These are phyloP conservation scores for Cercospora nicotianae DNA, from an alignment of 2,329 filamentous ascomycete species.

Conservation along the genomic window DNA sequence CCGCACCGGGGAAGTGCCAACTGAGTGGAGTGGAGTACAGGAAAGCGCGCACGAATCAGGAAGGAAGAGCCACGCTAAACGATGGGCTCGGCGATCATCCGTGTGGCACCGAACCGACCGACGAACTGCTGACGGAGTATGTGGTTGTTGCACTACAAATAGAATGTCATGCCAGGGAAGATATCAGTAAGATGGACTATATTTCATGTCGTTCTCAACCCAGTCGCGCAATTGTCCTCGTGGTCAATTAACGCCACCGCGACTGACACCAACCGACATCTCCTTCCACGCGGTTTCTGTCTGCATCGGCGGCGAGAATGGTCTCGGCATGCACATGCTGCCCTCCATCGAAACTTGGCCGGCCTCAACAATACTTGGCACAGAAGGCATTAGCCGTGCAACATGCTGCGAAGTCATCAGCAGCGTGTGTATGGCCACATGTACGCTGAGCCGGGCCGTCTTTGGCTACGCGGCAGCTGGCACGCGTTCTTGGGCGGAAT, in stretches of 20 bases:
- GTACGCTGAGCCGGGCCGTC: neutral
- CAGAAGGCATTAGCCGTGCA: neutral
- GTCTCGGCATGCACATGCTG: neutral
- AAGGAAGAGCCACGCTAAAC: constrained; percentile 4
- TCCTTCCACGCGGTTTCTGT: neutral
- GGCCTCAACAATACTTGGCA: neutral
- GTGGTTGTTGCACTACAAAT: neutral
- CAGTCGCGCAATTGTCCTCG: neutral
- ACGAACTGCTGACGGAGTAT: neutral
- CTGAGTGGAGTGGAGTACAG: constrained; percentile 8
- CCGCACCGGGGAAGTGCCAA: constrained; percentile 1
- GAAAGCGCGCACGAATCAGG: constrained; percentile 1
- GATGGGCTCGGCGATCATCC: constrained; percentile 5
- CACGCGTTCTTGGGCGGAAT: no score
- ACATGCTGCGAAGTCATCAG: neutral
- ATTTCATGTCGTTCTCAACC: neutral
- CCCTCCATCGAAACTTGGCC: neutral
- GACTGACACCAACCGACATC: neutral
- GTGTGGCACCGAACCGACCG: constrained; percentile 6
- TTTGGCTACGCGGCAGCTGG: neutral
- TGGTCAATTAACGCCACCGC: neutral
- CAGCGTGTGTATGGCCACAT: neutral
- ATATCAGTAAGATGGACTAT: neutral
- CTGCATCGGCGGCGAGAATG: neutral
- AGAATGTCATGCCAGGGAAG: neutral